phyloP scores from a whole-genome alignment of 768 basidiomycete species.

The Russula earlei region DNA sequence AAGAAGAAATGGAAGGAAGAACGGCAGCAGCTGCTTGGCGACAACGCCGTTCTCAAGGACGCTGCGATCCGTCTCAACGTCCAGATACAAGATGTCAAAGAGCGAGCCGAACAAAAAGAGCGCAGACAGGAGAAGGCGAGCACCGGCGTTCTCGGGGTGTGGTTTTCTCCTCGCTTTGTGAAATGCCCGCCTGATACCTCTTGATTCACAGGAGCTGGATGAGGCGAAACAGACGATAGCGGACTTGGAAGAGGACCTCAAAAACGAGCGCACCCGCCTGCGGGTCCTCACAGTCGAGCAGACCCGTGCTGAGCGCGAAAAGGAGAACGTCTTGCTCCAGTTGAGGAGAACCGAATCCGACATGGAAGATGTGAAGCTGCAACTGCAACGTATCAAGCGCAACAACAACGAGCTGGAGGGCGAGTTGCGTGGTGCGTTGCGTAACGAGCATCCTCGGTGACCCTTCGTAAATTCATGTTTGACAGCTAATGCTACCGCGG shows the following conservation, averaged over 20 bases:
- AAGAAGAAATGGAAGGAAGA: slow-evolving; percentile 66
- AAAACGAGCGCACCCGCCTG: slow-evolving; percentile 57
- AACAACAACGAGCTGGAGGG: slow-evolving; percentile 66
- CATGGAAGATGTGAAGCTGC: slow-evolving; percentile 65
- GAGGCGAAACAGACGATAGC: slow-evolving; percentile 53
- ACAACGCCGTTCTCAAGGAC: slow-evolving; percentile 66
- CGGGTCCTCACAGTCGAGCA: slow-evolving; percentile 57
- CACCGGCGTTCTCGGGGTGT: slow-evolving; percentile 46
- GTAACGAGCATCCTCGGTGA: neutral
- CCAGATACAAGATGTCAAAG: slow-evolving; percentile 49
- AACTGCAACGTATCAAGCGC: slow-evolving; percentile 59
- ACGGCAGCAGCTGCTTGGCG: slow-evolving; percentile 49
- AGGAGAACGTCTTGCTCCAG: slow-evolving; percentile 51
- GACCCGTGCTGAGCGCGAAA: slow-evolving; percentile 51
- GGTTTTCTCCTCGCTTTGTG: slow-evolving; percentile 14
- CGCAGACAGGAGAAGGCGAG: slow-evolving; percentile 40
- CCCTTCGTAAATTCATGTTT: neutral
- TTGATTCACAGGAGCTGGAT: slow-evolving; percentile 51
- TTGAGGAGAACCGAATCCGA: slow-evolving; percentile 67
- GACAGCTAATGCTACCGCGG: slow-evolving; percentile 53
- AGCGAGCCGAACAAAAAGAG: slow-evolving; percentile 48
- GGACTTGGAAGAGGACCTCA: slow-evolving; percentile 65
- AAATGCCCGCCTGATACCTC: neutral
- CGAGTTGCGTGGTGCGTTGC: slow-evolving; percentile 57
- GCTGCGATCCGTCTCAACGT: slow-evolving; percentile 55